Conservation (phyloP, 345 rosid genomes). For the Eutrema yunnanense region DNA sequence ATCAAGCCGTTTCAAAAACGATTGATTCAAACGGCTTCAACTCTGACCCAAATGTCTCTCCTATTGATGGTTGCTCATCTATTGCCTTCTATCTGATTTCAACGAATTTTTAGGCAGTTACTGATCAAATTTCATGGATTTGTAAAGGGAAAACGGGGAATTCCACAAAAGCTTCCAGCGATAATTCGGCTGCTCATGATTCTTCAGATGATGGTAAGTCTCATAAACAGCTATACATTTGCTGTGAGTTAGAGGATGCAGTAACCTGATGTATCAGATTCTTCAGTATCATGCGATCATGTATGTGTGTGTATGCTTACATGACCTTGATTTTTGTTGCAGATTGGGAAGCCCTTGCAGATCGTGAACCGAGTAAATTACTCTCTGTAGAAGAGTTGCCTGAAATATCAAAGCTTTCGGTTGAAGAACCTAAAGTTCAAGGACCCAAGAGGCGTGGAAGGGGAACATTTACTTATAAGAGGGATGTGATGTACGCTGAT, state of each 20-base stretch:
- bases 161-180: slow-evolving; percentile 9
- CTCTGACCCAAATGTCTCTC: slow-evolving; percentile 17
- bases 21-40: neutral
- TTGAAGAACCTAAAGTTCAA: slow-evolving; percentile 46
- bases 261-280: neutral
- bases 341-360: slow-evolving; percentile 95
- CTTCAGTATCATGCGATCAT: neutral
- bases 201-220: slow-evolving; percentile 65
- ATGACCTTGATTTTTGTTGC: neutral
- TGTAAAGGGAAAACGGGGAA: slow-evolving; percentile 33
- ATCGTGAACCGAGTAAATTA: slow-evolving; percentile 51
- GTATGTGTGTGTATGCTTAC: neutral
- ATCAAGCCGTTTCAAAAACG: neutral
- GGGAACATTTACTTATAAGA: slow-evolving; percentile 73
- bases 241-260: neutral
- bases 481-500: slow-evolving; percentile 55
- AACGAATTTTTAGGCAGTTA: neutral
- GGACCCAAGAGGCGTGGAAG: slow-evolving; percentile 84
- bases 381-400: slow-evolving; percentile 50
- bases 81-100: neutral
- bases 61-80: slow-evolving; percentile 33
- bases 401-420: slow-evolving; percentile 52
- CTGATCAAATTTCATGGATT: neutral
- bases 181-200: slow-evolving; percentile 26
- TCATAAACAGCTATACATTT: neutral